Percentiles rank a stretch among this genome's conserved stretches.
Evolutionary conservation across 257 asterid species (phyloP).

Genomic region (Fraxinus quadrangulata): DNA sequence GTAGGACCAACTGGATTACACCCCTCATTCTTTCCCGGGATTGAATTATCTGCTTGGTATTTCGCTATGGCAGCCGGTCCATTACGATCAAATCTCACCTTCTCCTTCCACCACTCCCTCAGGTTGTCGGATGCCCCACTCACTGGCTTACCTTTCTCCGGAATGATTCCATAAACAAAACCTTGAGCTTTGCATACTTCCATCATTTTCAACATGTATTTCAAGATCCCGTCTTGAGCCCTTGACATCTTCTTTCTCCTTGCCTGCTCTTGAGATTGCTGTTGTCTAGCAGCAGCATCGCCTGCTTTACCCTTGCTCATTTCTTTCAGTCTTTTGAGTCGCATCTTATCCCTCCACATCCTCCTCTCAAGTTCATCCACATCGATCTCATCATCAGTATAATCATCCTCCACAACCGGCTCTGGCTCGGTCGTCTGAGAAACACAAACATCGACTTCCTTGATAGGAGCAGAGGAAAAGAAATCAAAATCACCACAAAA

Average conservation of each 20-base stretch:
- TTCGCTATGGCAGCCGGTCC: not conserved
- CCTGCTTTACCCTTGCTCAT: not conserved
- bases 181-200: conserved; percentile 24
- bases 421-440: not conserved
- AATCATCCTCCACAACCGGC: not conserved
- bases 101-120: not conserved
- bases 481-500: conserved; percentile 74
- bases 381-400: not conserved
- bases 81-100: conserved; percentile 2
- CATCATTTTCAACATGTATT: conserved; percentile 17
- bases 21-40: conserved; percentile 50
- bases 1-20: conserved; percentile 54
- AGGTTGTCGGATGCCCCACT: not conserved
- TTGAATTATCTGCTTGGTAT: conserved; percentile 24
- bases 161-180: not conserved
- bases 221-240: conserved; percentile 22
- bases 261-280: not conserved
- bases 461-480: conserved; percentile 49
- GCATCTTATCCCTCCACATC: conserved; percentile 55
- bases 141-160: not conserved
- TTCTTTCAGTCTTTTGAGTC: not conserved
- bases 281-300: not conserved
- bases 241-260: conserved; percentile 33
- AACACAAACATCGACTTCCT: not conserved
- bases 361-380: not conserved